phyloP scores from a whole-genome alignment of 805 yeast species.

The Metschnikowia hibisci region DNA sequence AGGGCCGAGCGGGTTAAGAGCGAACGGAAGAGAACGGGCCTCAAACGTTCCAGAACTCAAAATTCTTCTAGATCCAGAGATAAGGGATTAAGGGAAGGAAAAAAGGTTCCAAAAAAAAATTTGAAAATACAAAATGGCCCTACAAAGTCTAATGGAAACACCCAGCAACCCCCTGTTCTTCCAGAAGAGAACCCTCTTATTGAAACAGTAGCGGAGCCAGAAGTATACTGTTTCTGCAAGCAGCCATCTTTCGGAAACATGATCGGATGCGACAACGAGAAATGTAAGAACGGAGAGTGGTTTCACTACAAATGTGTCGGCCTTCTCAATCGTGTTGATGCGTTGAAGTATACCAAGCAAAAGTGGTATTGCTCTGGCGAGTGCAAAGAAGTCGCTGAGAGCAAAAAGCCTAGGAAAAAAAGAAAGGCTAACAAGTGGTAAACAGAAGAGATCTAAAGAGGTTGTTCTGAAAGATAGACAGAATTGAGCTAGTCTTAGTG shows the following conservation, averaged over 20 bases:
- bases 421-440: constrained; percentile 4
- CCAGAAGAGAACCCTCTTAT: not conserved
- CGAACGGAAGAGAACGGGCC: not conserved
- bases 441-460: not conserved
- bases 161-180: not conserved
- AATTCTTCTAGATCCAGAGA: not conserved
- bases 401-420: constrained; percentile 3
- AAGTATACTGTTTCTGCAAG: constrained; percentile 23
- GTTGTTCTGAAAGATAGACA: not conserved
- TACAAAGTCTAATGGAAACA: not conserved
- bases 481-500: not conserved
- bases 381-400: constrained; percentile 22
- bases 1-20: not conserved
- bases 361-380: constrained; percentile 40
- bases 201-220: constrained; percentile 6
- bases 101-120: not conserved
- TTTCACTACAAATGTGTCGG: constrained; percentile 46
- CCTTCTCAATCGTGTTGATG: constrained; percentile 34
- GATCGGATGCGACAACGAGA: constrained; percentile 30
- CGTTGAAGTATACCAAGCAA: constrained; percentile 29
- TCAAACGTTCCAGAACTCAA: not conserved
- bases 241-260: constrained; percentile 29
- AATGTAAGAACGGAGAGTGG: constrained; percentile 45
- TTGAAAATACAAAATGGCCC: not conserved
- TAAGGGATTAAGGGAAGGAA: not conserved